Conservation (phyloP, 179 eudicot species). For the Vitellaria paradoxa region DNA sequence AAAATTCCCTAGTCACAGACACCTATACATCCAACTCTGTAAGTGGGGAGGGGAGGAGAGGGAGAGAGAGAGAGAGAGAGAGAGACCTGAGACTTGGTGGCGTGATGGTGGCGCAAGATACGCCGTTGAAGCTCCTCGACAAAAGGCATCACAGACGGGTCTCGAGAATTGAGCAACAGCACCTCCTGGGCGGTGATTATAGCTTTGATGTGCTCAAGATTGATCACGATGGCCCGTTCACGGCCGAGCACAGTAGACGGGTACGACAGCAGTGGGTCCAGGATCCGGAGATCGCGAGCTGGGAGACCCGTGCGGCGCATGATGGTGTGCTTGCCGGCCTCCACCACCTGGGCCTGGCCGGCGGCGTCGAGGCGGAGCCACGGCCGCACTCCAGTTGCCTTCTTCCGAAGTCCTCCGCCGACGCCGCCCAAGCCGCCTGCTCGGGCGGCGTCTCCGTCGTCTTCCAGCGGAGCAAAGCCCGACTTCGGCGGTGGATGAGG, state of each 20-base stretch:
- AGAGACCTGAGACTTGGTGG: constrained; percentile 58
- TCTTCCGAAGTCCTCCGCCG: constrained; percentile 53
- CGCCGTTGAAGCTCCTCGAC: constrained; percentile 79
- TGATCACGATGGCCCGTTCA: constrained; percentile 90
- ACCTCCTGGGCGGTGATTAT: constrained; percentile 93
- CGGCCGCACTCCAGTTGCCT: constrained; percentile 61
- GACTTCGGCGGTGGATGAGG: constrained; percentile 10
- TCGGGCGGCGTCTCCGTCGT: constrained; percentile 30
- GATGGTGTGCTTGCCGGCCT: constrained; percentile 89
- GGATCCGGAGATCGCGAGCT: constrained; percentile 85
- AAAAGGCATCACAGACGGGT: constrained; percentile 82
- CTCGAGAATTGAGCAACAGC: constrained; percentile 71
- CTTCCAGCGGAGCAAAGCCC: constrained; percentile 21
- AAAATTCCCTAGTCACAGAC: too few species aligned
- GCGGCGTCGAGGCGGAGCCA: constrained; percentile 79
- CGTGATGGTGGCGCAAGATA: constrained; percentile 61
- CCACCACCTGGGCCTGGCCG: constrained; percentile 72
- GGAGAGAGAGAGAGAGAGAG: not conserved
- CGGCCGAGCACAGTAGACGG: constrained; percentile 91
- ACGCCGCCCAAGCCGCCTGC: constrained; percentile 18
- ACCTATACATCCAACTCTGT: too few species aligned
- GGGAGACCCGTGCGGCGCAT: constrained; percentile 93
- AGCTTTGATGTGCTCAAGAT: constrained; percentile 92
- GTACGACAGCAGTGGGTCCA: constrained; percentile 89
- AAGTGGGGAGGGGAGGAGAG: too few species aligned